These are phyloP conservation scores for Mortierella sp. DNA, from an alignment of 371 early-diverging fungal genomes.

Conservation along the genomic window DNA sequence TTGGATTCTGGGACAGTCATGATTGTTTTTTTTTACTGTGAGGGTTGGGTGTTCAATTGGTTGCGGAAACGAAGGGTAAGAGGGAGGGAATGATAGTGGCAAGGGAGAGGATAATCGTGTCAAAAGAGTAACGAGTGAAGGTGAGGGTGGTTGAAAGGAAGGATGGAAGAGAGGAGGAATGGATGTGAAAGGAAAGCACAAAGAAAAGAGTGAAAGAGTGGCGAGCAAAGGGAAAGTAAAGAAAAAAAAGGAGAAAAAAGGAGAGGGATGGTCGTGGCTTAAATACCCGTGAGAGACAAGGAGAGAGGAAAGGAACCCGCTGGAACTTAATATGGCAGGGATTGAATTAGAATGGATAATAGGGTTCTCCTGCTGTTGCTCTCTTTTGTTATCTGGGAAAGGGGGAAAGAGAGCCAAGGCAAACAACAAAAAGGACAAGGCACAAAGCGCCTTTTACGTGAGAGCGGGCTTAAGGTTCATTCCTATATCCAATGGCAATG, in stretches of 20 bases:
- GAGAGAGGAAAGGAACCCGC: neutral
- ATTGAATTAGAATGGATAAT: too few relatives aligned
- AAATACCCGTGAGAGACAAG: neutral
- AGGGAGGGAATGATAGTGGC: neutral
- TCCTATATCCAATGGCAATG: too few relatives aligned
- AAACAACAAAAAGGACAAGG: too few relatives aligned
- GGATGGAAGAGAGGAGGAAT: neutral
- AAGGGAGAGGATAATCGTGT: neutral
- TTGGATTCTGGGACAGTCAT: constrained; percentile 42
- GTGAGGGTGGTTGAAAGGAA: neutral
- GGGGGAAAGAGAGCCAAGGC: too few relatives aligned
- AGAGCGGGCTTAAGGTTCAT: neutral
- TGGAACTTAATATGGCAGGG: too few relatives aligned
- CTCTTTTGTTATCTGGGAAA: too few relatives aligned
- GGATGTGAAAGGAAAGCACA: neutral
- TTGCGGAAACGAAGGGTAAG: neutral
- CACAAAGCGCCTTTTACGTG: neutral
- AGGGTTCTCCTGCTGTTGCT: too few relatives aligned
- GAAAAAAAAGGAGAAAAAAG: neutral
- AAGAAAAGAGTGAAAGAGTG: neutral
- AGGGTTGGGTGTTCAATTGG: neutral
- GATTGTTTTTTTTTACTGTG: neutral
- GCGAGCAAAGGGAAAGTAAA: neutral
- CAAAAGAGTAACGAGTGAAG: neutral
- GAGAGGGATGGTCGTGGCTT: neutral